phyloP scores from a whole-genome alignment of 179 eudicot genomes.

The Drosera spatulata region DNA sequence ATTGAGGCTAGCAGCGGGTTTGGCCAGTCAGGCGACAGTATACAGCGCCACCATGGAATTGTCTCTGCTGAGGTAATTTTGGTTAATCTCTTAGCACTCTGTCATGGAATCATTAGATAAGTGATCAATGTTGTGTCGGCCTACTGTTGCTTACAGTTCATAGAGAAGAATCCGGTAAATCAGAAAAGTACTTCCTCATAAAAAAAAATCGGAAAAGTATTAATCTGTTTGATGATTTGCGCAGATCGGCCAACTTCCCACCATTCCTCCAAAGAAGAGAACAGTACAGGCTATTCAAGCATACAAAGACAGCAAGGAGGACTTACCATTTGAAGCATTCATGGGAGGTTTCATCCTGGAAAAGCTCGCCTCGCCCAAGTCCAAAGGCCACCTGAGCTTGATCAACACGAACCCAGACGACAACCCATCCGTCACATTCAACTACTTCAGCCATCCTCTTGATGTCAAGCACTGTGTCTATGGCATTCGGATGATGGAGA shows the following conservation, averaged over 20 bases:
- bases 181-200: no score
- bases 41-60: slow-evolving; percentile 50
- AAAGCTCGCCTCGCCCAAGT: slow-evolving; percentile 61
- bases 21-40: slow-evolving; percentile 50
- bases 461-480: slow-evolving; percentile 59
- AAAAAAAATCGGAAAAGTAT: neutral
- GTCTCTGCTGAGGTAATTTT: slow-evolving; percentile 57
- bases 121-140: neutral
- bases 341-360: slow-evolving; percentile 85
- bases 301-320: slow-evolving; percentile 39
- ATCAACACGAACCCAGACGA: slow-evolving; percentile 46
- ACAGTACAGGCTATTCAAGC: slow-evolving; percentile 55
- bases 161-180: neutral
- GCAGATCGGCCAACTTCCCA: slow-evolving; percentile 91
- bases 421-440: slow-evolving; percentile 76
- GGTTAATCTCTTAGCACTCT: neutral
- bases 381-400: slow-evolving; percentile 58
- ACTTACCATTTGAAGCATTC: slow-evolving; percentile 76
- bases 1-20: slow-evolving; percentile 90
- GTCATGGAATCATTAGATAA: neutral
- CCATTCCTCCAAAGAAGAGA: slow-evolving; percentile 85
- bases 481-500: slow-evolving; percentile 55
- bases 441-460: slow-evolving; percentile 80
- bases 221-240: neutral
- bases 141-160: slow-evolving; percentile 9